phyloP scores from a whole-genome alignment of 192 early-diverging fungal species.

The Linnemannia schmuckeri region DNA sequence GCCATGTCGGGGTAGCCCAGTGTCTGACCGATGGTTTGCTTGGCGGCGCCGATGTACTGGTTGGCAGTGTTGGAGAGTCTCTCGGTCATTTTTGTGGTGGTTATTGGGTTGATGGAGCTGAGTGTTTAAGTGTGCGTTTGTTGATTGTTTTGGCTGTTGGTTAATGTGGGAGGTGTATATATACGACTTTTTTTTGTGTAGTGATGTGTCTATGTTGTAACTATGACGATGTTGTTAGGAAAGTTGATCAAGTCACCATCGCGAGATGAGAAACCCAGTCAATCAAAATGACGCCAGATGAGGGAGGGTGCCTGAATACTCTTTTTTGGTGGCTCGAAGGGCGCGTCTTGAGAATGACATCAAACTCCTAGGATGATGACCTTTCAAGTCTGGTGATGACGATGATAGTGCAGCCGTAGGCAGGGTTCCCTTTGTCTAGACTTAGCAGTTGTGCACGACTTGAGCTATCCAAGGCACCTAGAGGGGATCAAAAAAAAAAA shows the following conservation, averaged over 20 bases:
- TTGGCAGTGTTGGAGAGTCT: background rate
- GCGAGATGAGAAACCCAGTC: background rate
- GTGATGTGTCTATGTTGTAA: background rate
- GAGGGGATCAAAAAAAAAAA: too few species aligned
- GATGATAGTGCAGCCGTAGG: too few species aligned
- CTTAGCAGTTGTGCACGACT: too few species aligned
- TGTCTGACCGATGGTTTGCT: background rate
- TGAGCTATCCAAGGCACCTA: too few species aligned
- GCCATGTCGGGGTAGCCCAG: background rate
- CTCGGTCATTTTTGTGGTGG: background rate
- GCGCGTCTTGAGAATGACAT: too few species aligned
- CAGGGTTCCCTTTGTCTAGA: too few species aligned
- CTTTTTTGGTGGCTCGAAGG: too few species aligned
- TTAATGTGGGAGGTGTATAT: background rate
- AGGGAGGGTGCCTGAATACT: background rate
- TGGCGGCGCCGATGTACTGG: constrained; percentile 3
- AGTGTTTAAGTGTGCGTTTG: too few species aligned
- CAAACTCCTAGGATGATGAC: too few species aligned
- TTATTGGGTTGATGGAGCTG: background rate
- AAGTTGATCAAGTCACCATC: background rate
- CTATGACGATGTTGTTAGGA: background rate
- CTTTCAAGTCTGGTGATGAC: too few species aligned
- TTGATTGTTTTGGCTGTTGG: background rate
- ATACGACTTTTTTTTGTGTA: background rate
- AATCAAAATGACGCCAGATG: background rate